Base-by-base conservation (phyloP, 1,284 basidiomycete species). In the Melampsora larici-populina region DNA sequence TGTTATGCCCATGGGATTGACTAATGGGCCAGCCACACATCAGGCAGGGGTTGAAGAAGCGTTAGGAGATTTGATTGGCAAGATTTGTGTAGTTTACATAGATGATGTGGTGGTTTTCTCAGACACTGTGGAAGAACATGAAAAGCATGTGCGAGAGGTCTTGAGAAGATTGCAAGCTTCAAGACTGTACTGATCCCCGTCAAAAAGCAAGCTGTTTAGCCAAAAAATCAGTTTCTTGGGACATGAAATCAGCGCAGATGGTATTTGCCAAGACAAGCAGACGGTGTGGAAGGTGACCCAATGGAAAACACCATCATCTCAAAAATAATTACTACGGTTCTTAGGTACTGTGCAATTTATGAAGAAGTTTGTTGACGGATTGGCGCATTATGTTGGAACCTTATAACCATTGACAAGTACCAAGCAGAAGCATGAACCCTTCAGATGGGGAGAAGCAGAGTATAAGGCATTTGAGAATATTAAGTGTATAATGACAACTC, bases 301-400 rank as follows among this genome's bases (percentile, higher is more conserved):
- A 7, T 88, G 85, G 86, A 84, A 83, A 0, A 33, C 15, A 0
- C 85, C 85, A 0, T 71, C 58, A 0, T 81, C 79, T 0, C 79
- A 84, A 0, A 81, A 79, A 0, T 82, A 86, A 18, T 83, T 86
- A 0, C 78, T 80, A 0, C 70, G 81, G 0, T 87, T 86, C 79
- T 78, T 87, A 0, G 86, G 86, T 0, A 79, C 87, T 0, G 83
- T 85, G 0, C 76, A 83, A 0, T 87, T 85, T 67, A 76, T 87
- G 6, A 79, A 81, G 0, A 65, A 80, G 0, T 86, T 85, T 77
- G 81, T 87, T 0, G 85, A 85, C 0, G 24, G 65, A 0, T 83
- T 87, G 0, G 84, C 83, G 0, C 76, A 83, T 21, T 80, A 85
- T 70, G 85, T 85, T 0, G 49, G 48, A 0, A 66, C 85, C 0